Evolutionary conservation across 2,329 filamentous ascomycete species (phyloP), one percentile per base, ranked within the genome.

Genomic region (Alternaria sp.): DNA sequence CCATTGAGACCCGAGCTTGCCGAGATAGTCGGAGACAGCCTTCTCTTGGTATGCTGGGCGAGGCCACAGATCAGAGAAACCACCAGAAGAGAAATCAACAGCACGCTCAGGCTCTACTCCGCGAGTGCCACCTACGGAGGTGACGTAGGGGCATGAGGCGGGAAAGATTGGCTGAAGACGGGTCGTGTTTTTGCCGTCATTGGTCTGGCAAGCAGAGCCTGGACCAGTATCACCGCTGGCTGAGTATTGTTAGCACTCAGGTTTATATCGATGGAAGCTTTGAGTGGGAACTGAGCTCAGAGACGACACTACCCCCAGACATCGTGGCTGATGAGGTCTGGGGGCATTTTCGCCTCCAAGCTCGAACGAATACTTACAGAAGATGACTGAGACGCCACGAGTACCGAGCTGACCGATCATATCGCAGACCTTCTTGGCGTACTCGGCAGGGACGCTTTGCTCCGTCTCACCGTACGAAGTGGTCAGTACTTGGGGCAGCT

Each of bases 101-200:
- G 78, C 80, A 23, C 65, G 54, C 61, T 84, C 83, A 1, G 83
- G 81, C 25, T 74, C 66, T 50, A 83, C 69, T 21, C 75, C 71
- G 13, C 70, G 66, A 0, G 83, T 84, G 5, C 80, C 82, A 10
- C 82, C 82, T 5, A 84, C 81, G 2, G 81, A 74, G 4, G 83
- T 85, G 13, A 85, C 80, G 66, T 82, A 85, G 0, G 83, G 83
- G 69, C 83, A 85, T 1, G 80, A 73, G 17, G 81, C 82, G 1
- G 83, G 83, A 72, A 85, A 84, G 17, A 79, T 78, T 12, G 83
- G 82, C 23, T 80, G 68, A 68, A 84, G 84, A 6, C 79, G 79
- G 4, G 77, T 79, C 2, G 74, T 80, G 67, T 81, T 81, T 51
- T 77, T 81, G 62, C 81, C 81, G 50, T 83, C 81, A 68, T 85